These are phyloP conservation scores for Ustulina deusta DNA, from an alignment of 2,329 filamentous ascomycete genomes.

Conservation along the genomic window DNA sequence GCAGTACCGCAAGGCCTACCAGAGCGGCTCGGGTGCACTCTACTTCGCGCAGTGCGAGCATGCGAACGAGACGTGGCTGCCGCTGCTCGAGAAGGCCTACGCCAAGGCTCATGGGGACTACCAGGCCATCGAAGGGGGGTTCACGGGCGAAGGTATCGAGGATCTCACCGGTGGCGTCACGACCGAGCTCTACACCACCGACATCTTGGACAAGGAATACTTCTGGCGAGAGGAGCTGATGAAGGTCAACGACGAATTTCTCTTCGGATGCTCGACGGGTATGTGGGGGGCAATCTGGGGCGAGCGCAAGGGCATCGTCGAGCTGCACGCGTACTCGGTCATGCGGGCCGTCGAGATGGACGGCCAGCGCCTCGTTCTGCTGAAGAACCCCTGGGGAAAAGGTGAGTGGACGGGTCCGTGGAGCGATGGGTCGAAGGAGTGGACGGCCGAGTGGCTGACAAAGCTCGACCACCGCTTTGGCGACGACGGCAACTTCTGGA, in stretches of 20 bases:
- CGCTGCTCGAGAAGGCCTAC: constrained; percentile 78
- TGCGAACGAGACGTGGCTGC: constrained; percentile 78
- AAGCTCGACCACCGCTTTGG: constrained; percentile 80
- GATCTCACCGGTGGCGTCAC: constrained; percentile 75
- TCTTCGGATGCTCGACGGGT: constrained; percentile 71
- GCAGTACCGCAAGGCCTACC: constrained; percentile 72
- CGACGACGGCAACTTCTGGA: constrained; percentile 77
- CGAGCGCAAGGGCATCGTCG: constrained; percentile 67
- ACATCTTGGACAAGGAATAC: constrained; percentile 78
- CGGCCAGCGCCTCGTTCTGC: constrained; percentile 71
- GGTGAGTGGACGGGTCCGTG: constrained; percentile 85
- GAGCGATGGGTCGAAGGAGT: constrained; percentile 86
- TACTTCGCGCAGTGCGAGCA: constrained; percentile 78
- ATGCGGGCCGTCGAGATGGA: constrained; percentile 70
- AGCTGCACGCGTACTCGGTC: constrained; percentile 71
- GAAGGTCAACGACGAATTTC: constrained; percentile 81
- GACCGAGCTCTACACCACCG: constrained; percentile 72
- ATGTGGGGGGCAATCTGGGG: constrained; percentile 60
- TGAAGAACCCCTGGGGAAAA: constrained; percentile 84
- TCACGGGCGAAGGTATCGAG: constrained; percentile 68
- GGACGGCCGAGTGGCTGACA: constrained; percentile 83
- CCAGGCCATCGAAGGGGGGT: constrained; percentile 76
- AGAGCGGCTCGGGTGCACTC: constrained; percentile 75
- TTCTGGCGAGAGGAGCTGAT: constrained; percentile 85
- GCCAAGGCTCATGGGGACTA: constrained; percentile 83